Evolutionary conservation across 2,329 filamentous ascomycete species (phyloP).

Genomic region (Ophiostoma populinum): DNA sequence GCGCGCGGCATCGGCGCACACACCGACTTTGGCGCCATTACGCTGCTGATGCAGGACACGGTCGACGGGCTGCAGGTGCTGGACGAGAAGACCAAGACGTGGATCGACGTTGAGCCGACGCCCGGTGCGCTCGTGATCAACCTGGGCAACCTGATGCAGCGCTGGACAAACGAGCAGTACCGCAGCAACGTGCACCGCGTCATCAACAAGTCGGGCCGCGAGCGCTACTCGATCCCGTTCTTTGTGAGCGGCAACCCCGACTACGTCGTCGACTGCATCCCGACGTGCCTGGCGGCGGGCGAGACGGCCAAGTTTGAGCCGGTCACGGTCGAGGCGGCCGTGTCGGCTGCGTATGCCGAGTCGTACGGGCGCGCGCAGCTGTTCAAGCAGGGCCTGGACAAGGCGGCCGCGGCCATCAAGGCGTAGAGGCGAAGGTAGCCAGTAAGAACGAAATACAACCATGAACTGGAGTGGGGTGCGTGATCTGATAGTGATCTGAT

Average conservation of each 20-base stretch:
- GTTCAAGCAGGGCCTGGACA: not conserved
- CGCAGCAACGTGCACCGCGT: constrained; percentile 37
- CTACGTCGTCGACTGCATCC: constrained; percentile 18
- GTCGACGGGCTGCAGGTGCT: constrained; percentile 33
- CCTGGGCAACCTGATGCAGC: constrained; percentile 28
- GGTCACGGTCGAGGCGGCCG: constrained; percentile 16
- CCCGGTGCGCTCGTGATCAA: constrained; percentile 32
- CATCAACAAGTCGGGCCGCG: constrained; percentile 24
- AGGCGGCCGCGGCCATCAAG: not conserved
- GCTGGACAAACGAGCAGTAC: constrained; percentile 36
- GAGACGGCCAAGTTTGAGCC: constrained; percentile 17
- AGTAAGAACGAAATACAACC: no score
- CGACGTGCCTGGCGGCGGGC: constrained; percentile 18
- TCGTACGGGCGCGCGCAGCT: constrained; percentile 1
- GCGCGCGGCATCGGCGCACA: constrained; percentile 26
- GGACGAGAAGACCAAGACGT: constrained; percentile 24
- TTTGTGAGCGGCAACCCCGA: constrained; percentile 29
- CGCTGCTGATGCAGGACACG: constrained; percentile 32
- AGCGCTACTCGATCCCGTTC: constrained; percentile 36
- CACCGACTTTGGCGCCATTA: constrained; percentile 36
- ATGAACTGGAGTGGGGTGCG: no score
- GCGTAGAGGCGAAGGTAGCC: no score
- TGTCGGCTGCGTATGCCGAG: not conserved
- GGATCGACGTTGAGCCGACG: constrained; percentile 26
- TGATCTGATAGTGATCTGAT: no score